Percentiles rank a stretch among this genome's conserved stretches.
These are phyloP conservation scores for Ceratocystis albifundus DNA, from an alignment of 2,329 filamentous ascomycete species.

Conservation along the genomic window DNA sequence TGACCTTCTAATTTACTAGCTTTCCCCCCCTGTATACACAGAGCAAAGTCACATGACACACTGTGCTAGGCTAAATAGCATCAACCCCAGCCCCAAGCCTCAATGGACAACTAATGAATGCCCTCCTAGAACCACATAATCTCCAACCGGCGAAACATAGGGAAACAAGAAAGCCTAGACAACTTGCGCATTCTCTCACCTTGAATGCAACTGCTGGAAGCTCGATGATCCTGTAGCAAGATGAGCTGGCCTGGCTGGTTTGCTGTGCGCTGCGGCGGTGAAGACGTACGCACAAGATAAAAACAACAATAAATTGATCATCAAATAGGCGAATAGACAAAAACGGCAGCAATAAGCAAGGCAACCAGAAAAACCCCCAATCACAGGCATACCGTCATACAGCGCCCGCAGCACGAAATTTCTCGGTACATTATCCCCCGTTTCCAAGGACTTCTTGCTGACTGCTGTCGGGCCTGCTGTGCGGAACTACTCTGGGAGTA, in stretches of 20 bases:
- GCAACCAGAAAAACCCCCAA: background rate
- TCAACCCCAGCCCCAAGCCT: background rate
- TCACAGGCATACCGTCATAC: background rate
- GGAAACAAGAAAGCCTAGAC: too few species aligned
- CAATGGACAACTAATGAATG: background rate
- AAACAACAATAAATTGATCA: background rate
- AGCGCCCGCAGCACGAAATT: conserved; percentile 6
- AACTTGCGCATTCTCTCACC: background rate
- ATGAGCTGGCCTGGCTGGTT: background rate
- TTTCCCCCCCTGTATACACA: background rate
- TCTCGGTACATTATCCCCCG: too few species aligned
- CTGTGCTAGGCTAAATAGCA: background rate
- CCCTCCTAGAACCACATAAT: too few species aligned
- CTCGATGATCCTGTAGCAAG: background rate
- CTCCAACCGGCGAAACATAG: too few species aligned
- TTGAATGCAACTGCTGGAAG: background rate
- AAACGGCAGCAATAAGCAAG: background rate
- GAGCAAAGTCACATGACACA: background rate
- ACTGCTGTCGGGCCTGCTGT: too few species aligned
- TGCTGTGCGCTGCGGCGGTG: background rate
- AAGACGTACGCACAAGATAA: background rate
- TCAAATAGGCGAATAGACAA: background rate
- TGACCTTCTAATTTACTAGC: background rate
- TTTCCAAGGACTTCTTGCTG: too few species aligned
- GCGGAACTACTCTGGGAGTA: background rate